phyloP scores from a whole-genome alignment of 2,329 filamentous ascomycete genomes.

The Hansfordia pulvinata region DNA sequence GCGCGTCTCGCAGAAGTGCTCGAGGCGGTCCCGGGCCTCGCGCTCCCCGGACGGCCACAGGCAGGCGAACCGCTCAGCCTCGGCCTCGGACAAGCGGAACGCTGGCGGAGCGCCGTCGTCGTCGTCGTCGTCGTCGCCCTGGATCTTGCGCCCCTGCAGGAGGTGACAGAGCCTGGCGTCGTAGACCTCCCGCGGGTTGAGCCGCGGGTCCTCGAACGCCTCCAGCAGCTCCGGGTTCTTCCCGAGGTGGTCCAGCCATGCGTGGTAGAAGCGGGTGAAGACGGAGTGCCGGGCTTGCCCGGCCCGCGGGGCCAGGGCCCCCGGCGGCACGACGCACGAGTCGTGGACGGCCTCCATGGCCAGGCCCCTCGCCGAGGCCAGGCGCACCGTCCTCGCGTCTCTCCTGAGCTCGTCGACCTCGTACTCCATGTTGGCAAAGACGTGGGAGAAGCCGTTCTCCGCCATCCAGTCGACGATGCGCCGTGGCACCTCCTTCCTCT shows the following conservation, averaged over 20 bases:
- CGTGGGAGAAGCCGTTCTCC: constrained; percentile 59
- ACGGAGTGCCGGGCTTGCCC: constrained; percentile 78
- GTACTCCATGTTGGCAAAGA: constrained; percentile 80
- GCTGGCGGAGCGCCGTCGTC: too few relatives aligned
- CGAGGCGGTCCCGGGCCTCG: constrained; percentile 50
- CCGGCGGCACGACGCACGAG: constrained; percentile 70
- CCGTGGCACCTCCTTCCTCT: constrained; percentile 45
- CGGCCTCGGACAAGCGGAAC: constrained; percentile 47
- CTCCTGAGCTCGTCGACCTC: constrained; percentile 80
- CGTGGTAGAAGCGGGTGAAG: constrained; percentile 68
- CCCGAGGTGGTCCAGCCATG: constrained; percentile 65
- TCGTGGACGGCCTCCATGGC: constrained; percentile 64
- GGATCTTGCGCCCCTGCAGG: too few relatives aligned
- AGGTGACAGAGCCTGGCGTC: constrained; percentile 10
- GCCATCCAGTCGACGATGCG: constrained; percentile 52
- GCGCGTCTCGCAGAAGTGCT: constrained; percentile 53
- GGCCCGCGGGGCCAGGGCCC: constrained; percentile 47
- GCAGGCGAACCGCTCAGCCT: constrained; percentile 39
- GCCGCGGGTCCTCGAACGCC: constrained; percentile 39
- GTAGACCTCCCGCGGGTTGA: constrained; percentile 34
- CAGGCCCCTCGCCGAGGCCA: constrained; percentile 48
- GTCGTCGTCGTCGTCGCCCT: too few relatives aligned
- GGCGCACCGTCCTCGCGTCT: constrained; percentile 52
- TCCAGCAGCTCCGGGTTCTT: constrained; percentile 54
- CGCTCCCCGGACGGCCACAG: constrained; percentile 68